Percentiles rank a stretch among this genome's conserved stretches.
Evolutionary conservation across 306 rosid genomes (phyloP).

Genomic region (Cyclanthera cordifolia): DNA sequence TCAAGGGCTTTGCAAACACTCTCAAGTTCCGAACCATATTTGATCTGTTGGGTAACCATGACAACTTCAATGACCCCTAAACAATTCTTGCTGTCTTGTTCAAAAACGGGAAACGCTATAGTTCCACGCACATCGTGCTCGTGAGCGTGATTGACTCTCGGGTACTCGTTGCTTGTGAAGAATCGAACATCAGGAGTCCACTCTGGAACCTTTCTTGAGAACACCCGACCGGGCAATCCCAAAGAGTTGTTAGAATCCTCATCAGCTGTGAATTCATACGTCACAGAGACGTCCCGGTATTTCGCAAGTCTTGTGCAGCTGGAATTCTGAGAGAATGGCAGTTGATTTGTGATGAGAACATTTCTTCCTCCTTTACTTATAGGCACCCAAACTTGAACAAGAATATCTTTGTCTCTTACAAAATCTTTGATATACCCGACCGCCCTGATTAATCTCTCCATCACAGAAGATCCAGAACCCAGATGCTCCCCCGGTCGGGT

Average conservation of each 20-base stretch:
- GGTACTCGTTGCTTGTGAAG: slow-evolving; percentile 70
- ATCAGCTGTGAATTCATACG: slow-evolving; percentile 49
- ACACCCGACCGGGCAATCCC: slow-evolving; percentile 92
- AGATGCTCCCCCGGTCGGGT: slow-evolving; percentile 34
- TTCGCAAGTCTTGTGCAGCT: slow-evolving; percentile 45
- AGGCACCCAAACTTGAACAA: slow-evolving; percentile 84
- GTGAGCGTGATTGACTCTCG: slow-evolving; percentile 62
- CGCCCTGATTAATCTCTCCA: slow-evolving; percentile 52
- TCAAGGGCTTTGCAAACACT: slow-evolving; percentile 82
- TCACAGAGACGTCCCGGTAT: slow-evolving; percentile 52
- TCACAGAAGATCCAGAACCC: slow-evolving; percentile 33
- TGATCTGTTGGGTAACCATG: slow-evolving; percentile 52
- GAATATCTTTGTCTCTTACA: slow-evolving; percentile 54
- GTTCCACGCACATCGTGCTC: slow-evolving; percentile 61
- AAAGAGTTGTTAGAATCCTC: slow-evolving; percentile 34
- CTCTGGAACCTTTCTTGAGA: slow-evolving; percentile 62
- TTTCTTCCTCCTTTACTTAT: slow-evolving; percentile 43
- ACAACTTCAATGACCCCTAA: slow-evolving; percentile 90
- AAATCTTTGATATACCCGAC: slow-evolving; percentile 42
- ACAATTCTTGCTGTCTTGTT: slow-evolving; percentile 59
- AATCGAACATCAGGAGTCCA: slow-evolving; percentile 93
- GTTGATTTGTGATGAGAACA: slow-evolving; percentile 47
- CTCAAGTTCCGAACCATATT: slow-evolving; percentile 57
- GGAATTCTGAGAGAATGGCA: slow-evolving; percentile 45
- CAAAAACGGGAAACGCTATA: slow-evolving; percentile 78